Conservation (phyloP, 768 basidiomycete species). For the Cyclocybe cylindracea region DNA sequence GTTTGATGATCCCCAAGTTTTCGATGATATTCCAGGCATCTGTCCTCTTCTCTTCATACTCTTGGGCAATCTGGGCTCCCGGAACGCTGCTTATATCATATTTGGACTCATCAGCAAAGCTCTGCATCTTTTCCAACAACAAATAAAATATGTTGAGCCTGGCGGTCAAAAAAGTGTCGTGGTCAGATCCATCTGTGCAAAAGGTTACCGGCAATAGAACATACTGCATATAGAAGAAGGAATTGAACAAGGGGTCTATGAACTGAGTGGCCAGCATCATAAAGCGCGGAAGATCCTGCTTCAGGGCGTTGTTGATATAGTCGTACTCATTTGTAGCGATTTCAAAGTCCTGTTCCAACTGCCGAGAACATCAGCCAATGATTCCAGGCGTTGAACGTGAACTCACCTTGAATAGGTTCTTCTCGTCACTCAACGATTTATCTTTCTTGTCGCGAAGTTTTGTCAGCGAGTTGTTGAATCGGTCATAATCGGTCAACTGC, state of each 20-base stretch:
- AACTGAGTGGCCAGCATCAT: slow-evolving; percentile 85
- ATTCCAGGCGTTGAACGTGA: neutral
- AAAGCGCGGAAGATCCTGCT: slow-evolving; percentile 93
- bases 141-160: slow-evolving; percentile 95
- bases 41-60: slow-evolving; percentile 81
- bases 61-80: slow-evolving; percentile 68
- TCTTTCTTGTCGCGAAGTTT: slow-evolving; percentile 99
- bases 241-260: slow-evolving; percentile 97
- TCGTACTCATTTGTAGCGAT: slow-evolving; percentile 91
- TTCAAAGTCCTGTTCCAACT: slow-evolving; percentile 98
- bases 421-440: slow-evolving; percentile 93
- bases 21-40: slow-evolving; percentile 83
- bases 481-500: slow-evolving; percentile 90
- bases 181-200: neutral
- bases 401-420: slow-evolving; percentile 89
- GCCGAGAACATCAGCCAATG: slow-evolving; percentile 16
- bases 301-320: slow-evolving; percentile 86
- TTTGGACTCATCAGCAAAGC: slow-evolving; percentile 77
- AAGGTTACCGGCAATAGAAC: slow-evolving; percentile 32
- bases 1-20: slow-evolving; percentile 77
- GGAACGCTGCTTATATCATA: slow-evolving; percentile 70
- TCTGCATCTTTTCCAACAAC: slow-evolving; percentile 90
- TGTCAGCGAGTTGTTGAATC: slow-evolving; percentile 92
- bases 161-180: neutral
- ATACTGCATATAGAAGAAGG: slow-evolving; percentile 99